A percentile compares a stretch with the other conserved stretches of the same genome.
Evolutionary conservation across 208 protist species (phyloP).

Genomic region (Vickermania spadyakhi): DNA sequence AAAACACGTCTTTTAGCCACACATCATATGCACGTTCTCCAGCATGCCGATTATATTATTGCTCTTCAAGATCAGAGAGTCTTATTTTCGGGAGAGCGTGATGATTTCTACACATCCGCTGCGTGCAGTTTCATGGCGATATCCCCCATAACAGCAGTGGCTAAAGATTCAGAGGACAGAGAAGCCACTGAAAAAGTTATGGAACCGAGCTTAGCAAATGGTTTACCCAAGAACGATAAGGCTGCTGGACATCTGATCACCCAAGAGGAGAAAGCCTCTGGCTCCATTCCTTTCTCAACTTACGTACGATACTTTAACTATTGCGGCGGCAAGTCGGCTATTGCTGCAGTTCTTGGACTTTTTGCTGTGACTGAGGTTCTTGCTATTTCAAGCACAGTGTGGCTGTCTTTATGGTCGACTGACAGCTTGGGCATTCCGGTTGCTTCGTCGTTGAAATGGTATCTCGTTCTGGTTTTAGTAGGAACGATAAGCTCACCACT

Average conservation of each 20-base stretch:
- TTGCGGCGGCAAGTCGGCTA: slow-evolving; percentile 31
- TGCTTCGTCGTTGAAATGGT: slow-evolving; percentile 28
- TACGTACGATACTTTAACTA: slow-evolving; percentile 52
- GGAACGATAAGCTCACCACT: slow-evolving; percentile 27
- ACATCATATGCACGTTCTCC: slow-evolving; percentile 88
- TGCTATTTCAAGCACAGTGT: slow-evolving; percentile 27
- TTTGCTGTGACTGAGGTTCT: slow-evolving; percentile 50
- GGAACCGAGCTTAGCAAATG: not conserved
- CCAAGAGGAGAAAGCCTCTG: slow-evolving; percentile 40
- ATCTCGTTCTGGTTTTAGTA: slow-evolving; percentile 23
- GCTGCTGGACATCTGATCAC: slow-evolving; percentile 30
- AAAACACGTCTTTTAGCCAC: slow-evolving; percentile 92
- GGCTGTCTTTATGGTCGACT: slow-evolving; percentile 71
- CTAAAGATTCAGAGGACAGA: too few species aligned
- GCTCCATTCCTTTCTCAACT: slow-evolving; percentile 34
- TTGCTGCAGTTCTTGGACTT: slow-evolving; percentile 26
- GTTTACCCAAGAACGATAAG: not conserved
- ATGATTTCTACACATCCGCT: slow-evolving; percentile 11
- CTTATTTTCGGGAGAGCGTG: slow-evolving; percentile 26
- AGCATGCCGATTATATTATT: slow-evolving; percentile 73
- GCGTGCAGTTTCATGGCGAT: not conserved
- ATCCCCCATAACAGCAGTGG: not conserved
- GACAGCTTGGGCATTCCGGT: slow-evolving; percentile 4
- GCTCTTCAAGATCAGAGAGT: slow-evolving; percentile 58
- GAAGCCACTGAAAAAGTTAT: slow-evolving; percentile 1